Evolutionary conservation across 495 filamentous ascomycete genomes (phyloP), one percentile per base, ranked within the genome.

Genomic region (Penicillium egyptiacum): DNA sequence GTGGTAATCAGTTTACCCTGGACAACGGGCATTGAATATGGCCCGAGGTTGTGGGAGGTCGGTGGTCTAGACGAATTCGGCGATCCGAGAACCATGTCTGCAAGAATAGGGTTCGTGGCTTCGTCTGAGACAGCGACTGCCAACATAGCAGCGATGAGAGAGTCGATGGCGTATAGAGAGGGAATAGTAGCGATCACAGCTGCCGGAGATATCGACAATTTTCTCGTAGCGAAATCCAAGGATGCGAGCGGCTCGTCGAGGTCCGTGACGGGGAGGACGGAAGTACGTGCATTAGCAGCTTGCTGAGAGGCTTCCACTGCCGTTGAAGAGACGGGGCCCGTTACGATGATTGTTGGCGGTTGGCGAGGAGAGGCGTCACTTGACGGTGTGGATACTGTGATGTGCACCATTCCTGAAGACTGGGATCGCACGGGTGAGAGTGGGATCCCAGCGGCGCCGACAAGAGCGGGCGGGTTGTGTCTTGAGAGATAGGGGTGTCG

Each of bases 121-220:
- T 83, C 80, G 59, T 90, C 86, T 0, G 81, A 73, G 53, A 84
- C 75, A 0, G 88, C 88, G 20, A 93, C 87, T 12, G 89, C 76
- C 31, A 91, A 66, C 14, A 91, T 74, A 0, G 88, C 87, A 3
- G 84, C 80, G 9, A 89, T 79, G 2, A 83, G 79, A 0, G 90
- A 88, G 67, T 93, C 89, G n/a, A 92, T 80, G 4, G 89, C 76
- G 63, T 90, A 91, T 39, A 89, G 79, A 39, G 83, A 85, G 2
- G 76, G 76, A 22, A 84, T 74, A 6, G 71, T 75, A 5, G 70
- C 63, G 14, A 66, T 63, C 17, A 75, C 73, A 0, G 79, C 62
- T 10, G 70, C 74, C 4, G 77, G 75, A 10, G 73, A 75, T 19
- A 85, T 75, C 12, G 74, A 72, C 0, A 81, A 70, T 2, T 75